Evolutionary conservation across 306 rosid species (phyloP).

Genomic region (Castanopsis chinensis): DNA sequence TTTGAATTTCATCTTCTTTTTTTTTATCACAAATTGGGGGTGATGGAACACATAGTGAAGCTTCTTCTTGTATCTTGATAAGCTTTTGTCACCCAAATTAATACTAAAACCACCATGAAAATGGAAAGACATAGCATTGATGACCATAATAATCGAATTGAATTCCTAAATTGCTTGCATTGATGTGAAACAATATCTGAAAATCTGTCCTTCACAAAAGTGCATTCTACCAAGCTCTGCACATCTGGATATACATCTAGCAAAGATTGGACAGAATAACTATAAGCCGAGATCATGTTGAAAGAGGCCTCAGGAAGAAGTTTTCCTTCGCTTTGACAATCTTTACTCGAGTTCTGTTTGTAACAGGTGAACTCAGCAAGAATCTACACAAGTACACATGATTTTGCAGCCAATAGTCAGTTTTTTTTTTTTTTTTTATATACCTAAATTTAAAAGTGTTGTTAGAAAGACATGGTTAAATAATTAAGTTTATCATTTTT

Average conservation of each 20-base stretch:
- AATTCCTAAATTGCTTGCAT: slow-evolving; percentile 48
- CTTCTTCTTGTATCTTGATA: slow-evolving; percentile 39
- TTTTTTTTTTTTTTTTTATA: background rate
- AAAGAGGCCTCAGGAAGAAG: slow-evolving; percentile 40
- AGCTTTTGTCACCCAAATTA: slow-evolving; percentile 38
- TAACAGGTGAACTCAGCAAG: slow-evolving; percentile 49
- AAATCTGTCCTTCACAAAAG: slow-evolving; percentile 40
- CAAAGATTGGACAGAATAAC: slow-evolving; percentile 53
- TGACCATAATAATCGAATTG: slow-evolving; percentile 45
- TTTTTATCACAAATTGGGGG: slow-evolving; percentile 11
- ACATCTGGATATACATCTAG: slow-evolving; percentile 59
- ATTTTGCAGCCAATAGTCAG: slow-evolving; percentile 2
- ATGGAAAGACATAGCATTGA: slow-evolving; percentile 55
- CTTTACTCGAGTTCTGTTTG: slow-evolving; percentile 7
- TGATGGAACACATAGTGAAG: slow-evolving; percentile 26
- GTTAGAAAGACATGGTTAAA: too few relatives aligned
- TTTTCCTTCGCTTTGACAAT: slow-evolving; percentile 45
- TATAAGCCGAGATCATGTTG: slow-evolving; percentile 61
- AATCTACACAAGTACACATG: slow-evolving; percentile 17
- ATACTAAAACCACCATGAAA: slow-evolving; percentile 49
- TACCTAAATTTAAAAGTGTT: background rate
- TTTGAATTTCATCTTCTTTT: background rate
- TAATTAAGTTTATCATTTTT: too few relatives aligned
- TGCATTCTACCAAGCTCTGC: slow-evolving; percentile 51
- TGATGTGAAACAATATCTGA: slow-evolving; percentile 54